phyloP scores from a whole-genome alignment of 1,139 yeast species.

The Arxiozyma telluris region DNA sequence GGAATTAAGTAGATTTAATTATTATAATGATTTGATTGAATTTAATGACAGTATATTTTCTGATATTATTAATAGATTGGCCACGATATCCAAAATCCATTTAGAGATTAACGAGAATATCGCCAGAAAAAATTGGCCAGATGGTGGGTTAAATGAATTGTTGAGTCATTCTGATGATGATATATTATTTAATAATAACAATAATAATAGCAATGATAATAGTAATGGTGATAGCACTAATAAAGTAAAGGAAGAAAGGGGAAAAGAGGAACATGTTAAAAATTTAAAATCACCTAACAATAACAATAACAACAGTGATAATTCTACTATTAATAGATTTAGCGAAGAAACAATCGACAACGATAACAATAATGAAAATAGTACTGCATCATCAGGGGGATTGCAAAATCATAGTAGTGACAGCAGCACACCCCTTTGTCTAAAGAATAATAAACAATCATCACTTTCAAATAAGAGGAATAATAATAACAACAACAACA shows the following conservation, averaged over 20 bases:
- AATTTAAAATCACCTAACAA: slow-evolving; percentile 20
- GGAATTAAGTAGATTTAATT: slow-evolving; percentile 65
- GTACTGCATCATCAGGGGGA: not conserved
- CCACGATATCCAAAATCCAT: slow-evolving; percentile 66
- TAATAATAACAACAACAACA: not conserved
- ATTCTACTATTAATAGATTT: too few relatives aligned
- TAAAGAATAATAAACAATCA: not conserved
- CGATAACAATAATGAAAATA: not conserved
- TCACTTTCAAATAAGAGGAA: not conserved
- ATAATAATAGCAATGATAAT: not conserved
- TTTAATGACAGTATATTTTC: slow-evolving; percentile 53
- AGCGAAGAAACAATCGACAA: not conserved
- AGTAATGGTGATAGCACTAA: not conserved
- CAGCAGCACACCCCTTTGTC: not conserved
- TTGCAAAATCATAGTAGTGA: not conserved
- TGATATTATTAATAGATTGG: slow-evolving; percentile 46
- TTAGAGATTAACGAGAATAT: slow-evolving; percentile 73
- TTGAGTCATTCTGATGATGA: slow-evolving; percentile 39
- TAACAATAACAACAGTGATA: not conserved
- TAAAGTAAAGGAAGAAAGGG: slow-evolving; percentile 23
- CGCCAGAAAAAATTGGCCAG: slow-evolving; percentile 79
- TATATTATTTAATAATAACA: not conserved
- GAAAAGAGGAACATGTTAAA: slow-evolving; percentile 2
- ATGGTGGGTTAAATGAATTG: slow-evolving; percentile 72
- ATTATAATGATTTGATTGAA: slow-evolving; percentile 51